Base-by-base conservation (phyloP, 2,329 filamentous ascomycete genomes). In the Penicillium sp. region DNA sequence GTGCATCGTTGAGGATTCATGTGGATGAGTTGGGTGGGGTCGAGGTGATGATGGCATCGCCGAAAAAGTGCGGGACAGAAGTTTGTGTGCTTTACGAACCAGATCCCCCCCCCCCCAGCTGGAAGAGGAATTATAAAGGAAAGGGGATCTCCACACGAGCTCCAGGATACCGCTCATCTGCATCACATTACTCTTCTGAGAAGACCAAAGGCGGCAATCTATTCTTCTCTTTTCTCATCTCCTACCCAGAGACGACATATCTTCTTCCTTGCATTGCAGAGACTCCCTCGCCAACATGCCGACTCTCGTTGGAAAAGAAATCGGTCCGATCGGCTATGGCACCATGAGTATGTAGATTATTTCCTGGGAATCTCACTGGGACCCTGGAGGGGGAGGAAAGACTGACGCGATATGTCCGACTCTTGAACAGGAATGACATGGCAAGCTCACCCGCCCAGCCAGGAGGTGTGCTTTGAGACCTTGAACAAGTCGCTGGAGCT, bases 251-350 rank as follows among this genome's bases (percentile, higher is more conserved):
- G 9, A 32, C 5, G 11, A 5, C 13, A 47, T 18, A 38, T 18
- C 4, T 2, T 32, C 9, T 9, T 4, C 33, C 2, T 18, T 29
- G 5, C 26, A 4, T 24, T 29, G 26, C 3, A 27, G 18, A 25
- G 11, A 24, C 8, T 13, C 39, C 32, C 37, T 18, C 37, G 12
- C 42, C 18, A 59, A 27, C 46, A 66, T 66, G 64, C 62, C 63
- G 52, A 51, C 55, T 39, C 58, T 66, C 27, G 50, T 63, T 26
- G 63, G 63, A 51, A 57, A 57, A 35, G 57, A 63, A 57, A 66
- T 81, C 43, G 76, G 76, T 46, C 59, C 66, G 29, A 75, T 76
- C 39, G 79, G 78, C 62, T 79, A 73, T 56, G 78, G 79, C 53
- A 70, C 80, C 35, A 79, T 81, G 77, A 71, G 76, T 76, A 66